Evolutionary conservation across 305 asterid species (phyloP), one percentile per base, ranked within the genome.

Genomic region (Fraxinus sp.): DNA sequence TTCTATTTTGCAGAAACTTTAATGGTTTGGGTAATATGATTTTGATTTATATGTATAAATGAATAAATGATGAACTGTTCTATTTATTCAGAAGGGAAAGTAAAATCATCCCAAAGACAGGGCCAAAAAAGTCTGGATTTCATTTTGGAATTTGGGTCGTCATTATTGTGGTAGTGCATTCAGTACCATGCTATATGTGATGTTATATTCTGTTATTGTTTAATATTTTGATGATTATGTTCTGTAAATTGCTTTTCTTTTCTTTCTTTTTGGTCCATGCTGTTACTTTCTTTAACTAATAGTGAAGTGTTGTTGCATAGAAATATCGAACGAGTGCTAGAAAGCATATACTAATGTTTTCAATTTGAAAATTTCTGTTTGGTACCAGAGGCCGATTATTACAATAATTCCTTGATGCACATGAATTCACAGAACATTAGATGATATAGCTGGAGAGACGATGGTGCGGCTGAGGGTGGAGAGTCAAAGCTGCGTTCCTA

Each of bases 1-100:
- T 70, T 84, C 82, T 82, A 52, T 9, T 74, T n/a, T 80, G 72
- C 91, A 95, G 97, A 90, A 97, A 97, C 62, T 95, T 95, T 84
- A 95, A 95, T 80, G 97, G 36, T 33, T 33, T 33, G 36, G 36
- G 36, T 33, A 33, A 33, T 33, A 33, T 33, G 36, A 33, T 33
- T 33, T 33, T 33, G 36, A 33, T 33, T 33, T 33, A 33, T 33
- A 4, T 33, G 36, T 33, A 33, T 33, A 33, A 33, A 33, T 33
- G 36, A 33, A 30, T 30, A 30, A 30, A 30, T 30, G 32, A 30
- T 33, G 36, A 4, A 33, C 36, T 33, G 36, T 33, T 33, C 36
- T 33, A 33, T 33, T 33, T 33, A 4, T 33, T 33, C 6, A 33
- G 6, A 33, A 33, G 36, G 36, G 36, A 33, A 33, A 33, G 36